These are phyloP conservation scores for Neurospora terricola DNA, from an alignment of 495 filamentous ascomycete species.

Conservation along the genomic window DNA sequence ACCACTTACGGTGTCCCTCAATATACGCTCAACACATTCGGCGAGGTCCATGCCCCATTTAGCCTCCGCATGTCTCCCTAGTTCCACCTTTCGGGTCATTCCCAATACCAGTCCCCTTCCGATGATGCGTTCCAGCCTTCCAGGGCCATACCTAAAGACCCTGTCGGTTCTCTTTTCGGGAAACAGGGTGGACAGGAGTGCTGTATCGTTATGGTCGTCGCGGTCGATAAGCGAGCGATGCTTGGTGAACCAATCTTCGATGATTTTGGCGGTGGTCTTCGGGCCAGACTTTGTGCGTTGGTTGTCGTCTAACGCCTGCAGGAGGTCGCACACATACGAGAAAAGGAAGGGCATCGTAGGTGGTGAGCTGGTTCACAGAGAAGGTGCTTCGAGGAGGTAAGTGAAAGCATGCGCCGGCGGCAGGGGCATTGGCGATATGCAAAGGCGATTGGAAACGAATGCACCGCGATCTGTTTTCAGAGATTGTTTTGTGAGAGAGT, in stretches of 20 bases:
- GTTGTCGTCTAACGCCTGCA: conserved; percentile 40
- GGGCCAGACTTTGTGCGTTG: conserved; percentile 1
- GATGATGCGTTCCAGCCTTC: conserved; percentile 50
- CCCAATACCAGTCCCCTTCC: conserved; percentile 55
- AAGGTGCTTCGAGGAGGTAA: neutral
- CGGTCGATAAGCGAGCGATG: conserved; percentile 44
- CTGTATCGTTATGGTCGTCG: conserved; percentile 41
- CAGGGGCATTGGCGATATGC: neutral
- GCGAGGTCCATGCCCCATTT: conserved; percentile 54
- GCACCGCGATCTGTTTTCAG: neutral
- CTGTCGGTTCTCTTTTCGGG: conserved; percentile 67
- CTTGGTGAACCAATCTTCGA: conserved; percentile 50
- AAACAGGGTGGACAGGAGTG: conserved; percentile 61
- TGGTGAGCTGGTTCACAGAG: neutral
- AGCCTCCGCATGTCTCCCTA: conserved; percentile 50
- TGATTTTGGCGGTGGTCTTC: conserved; percentile 13
- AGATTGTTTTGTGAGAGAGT: neutral
- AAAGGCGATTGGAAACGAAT: neutral
- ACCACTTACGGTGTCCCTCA: conserved; percentile 50
- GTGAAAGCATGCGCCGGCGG: neutral
- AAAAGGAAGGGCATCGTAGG: conserved; percentile 53
- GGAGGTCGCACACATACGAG: conserved; percentile 47
- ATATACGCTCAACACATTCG: conserved; percentile 55
- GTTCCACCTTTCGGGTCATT: conserved; percentile 43
- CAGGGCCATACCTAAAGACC: conserved; percentile 57